phyloP scores from a whole-genome alignment of 2,329 filamentous ascomycete species.

The Iodosphaeria phyllophila region DNA sequence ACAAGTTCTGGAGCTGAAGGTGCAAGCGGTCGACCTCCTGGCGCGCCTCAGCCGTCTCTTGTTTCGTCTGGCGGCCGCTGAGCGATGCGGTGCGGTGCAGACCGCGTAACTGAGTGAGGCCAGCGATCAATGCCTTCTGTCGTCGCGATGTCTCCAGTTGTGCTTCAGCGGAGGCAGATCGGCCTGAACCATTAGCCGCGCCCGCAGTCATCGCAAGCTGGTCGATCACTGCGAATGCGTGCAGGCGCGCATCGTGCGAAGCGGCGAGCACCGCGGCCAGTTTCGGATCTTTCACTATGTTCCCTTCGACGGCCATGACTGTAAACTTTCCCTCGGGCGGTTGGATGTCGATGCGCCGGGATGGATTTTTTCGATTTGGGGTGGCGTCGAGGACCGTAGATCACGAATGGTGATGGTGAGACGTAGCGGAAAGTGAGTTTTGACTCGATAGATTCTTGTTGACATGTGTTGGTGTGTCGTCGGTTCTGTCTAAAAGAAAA shows the following conservation, averaged over 20 bases:
- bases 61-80: conserved; percentile 68
- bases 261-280: conserved; percentile 52
- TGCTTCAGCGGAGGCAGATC: conserved; percentile 25
- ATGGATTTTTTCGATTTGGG: too few relatives aligned
- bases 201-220: conserved; percentile 26
- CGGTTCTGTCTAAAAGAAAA: too few relatives aligned
- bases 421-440: too few relatives aligned
- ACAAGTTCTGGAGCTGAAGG: conserved; percentile 83
- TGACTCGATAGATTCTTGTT: too few relatives aligned
- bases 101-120: conserved; percentile 63
- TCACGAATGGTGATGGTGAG: too few relatives aligned
- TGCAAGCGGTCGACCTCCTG: conserved; percentile 86
- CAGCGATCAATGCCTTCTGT: conserved; percentile 64
- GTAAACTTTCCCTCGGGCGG: too few relatives aligned
- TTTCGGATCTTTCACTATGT: conserved; percentile 43
- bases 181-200: conserved; percentile 19
- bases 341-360: too few relatives aligned
- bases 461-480: too few relatives aligned
- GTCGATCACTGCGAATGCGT: conserved; percentile 48
- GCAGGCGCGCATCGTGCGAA: conserved; percentile 53
- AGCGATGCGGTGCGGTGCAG: conserved; percentile 70
- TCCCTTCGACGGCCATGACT: conserved; percentile 32
- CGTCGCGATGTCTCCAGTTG: conserved; percentile 48
- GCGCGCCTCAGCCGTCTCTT: conserved; percentile 66
- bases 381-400: too few relatives aligned